These are phyloP conservation scores for Penicillium thymicola DNA, from an alignment of 2,329 filamentous ascomycete genomes.

Conservation along the genomic window DNA sequence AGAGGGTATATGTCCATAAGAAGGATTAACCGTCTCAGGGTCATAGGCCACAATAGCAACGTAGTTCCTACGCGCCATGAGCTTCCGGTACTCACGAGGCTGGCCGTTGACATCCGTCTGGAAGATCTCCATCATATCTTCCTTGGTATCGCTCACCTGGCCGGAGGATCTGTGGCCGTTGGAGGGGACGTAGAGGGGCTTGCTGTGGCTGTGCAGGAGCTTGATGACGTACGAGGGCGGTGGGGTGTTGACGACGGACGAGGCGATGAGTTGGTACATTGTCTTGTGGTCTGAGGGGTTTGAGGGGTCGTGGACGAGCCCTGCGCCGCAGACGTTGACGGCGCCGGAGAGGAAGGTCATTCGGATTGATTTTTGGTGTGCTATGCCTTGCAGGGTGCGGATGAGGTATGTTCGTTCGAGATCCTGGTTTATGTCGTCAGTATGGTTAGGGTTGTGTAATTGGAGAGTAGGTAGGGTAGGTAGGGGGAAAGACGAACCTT, in stretches of 20 bases:
- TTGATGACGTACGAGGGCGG: conserved; percentile 83
- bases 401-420: conserved; percentile 95
- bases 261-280: conserved; percentile 97
- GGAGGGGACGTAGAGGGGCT: conserved; percentile 81
- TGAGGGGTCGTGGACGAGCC: conserved; percentile 87
- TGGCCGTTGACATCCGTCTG: conserved; percentile 86
- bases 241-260: conserved; percentile 85
- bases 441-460: too few species aligned
- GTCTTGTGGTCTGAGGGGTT: conserved; percentile 95
- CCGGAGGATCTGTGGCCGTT: conserved; percentile 76
- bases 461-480: too few species aligned
- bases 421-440: conserved; percentile 52
- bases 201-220: conserved; percentile 85
- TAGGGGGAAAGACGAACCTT: conserved; percentile 55
- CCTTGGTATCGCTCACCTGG: conserved; percentile 81
- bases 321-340: conserved; percentile 87
- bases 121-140: conserved; percentile 99
- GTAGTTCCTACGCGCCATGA: conserved; percentile 93
- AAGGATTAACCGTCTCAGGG: conserved; percentile 66
- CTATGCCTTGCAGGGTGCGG: conserved; percentile 88
- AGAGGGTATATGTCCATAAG: conserved; percentile 33
- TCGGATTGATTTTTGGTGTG: conserved; percentile 89
- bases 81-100: conserved; percentile 76
- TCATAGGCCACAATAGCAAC: conserved; percentile 92
- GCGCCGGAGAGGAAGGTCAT: conserved; percentile 95